Base-by-base conservation (phyloP, 2,329 filamentous ascomycete species). In the Aspergillus tamarii region DNA sequence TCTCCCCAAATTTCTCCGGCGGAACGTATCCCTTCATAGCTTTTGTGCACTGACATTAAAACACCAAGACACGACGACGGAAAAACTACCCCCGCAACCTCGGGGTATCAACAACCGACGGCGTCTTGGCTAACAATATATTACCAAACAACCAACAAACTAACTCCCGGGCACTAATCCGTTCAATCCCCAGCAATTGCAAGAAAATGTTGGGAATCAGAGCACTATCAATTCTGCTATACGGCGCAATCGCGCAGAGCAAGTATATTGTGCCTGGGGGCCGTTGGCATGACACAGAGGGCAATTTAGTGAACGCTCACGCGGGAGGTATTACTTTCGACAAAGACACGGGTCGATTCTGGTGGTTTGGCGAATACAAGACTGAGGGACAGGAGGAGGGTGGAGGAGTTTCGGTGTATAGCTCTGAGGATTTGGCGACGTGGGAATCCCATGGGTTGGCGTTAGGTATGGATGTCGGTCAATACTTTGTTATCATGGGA, bases 291-390 rank as follows among this genome's bases (percentile, higher is more conserved):
- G 87, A 88, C 66, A 89, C 85, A 0, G 81, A 87, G 3, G 86
- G 86, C 0, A 82, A 84, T n/a, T 72, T 88, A 14, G 83, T 89
- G 59, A 89, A 87, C 59, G 87, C 87, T 1, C 87, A 89, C 70
- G 87, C 87, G 1, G 87, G 87, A 1, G 83, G 83, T 14, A 78
- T 89, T 8, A 82, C 82, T 0, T 72, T 84, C 0, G 85, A 88
- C 46, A 74, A 83, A 45, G 80, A 81, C 6, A 81, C 81, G 0
- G 83, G 83, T 19, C 85, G 81, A 64, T 89, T 87, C 72, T 89
- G 83, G 75, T 84, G 83, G 81, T 89, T 88, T 61, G 87, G 87
- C 41, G 87, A 89, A 70, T 85, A 87, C 76, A 89, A 89, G 75
- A 76, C 81, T 12, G 73, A 88, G 67, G 85, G 82, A 0, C 84